phyloP scores from a whole-genome alignment of 2,329 filamentous ascomycete genomes.

The Aureobasidium namibiae region DNA sequence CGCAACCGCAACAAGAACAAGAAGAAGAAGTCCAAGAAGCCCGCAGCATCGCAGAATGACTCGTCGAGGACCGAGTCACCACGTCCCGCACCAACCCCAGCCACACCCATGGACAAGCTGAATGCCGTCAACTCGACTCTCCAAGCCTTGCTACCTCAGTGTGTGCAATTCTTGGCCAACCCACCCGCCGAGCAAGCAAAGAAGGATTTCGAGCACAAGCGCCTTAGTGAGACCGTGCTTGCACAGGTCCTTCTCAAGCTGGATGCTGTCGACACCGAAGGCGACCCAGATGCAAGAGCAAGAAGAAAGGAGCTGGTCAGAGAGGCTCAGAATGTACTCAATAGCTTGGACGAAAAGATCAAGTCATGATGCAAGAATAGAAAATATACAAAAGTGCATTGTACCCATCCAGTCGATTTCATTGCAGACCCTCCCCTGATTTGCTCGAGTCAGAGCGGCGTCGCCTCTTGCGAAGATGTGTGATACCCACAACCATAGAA shows the following conservation, averaged over 20 bases:
- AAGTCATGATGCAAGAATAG: neutral
- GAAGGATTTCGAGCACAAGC: conserved; percentile 65
- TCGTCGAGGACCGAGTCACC: conserved; percentile 31
- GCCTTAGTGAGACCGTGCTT: conserved; percentile 66
- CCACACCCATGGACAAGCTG: conserved; percentile 53
- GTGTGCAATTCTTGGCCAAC: conserved; percentile 50
- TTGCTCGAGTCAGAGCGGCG: too few species aligned
- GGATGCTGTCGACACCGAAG: conserved; percentile 67
- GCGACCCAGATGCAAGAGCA: conserved; percentile 55
- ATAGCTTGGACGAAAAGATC: conserved; percentile 49
- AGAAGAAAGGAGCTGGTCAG: conserved; percentile 66
- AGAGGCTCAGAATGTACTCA: conserved; percentile 60
- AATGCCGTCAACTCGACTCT: conserved; percentile 59
- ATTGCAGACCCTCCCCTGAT: neutral
- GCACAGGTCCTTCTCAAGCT: conserved; percentile 69
- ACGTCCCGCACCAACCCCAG: conserved; percentile 28
- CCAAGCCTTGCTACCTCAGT: conserved; percentile 56
- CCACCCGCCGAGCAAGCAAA: conserved; percentile 61
- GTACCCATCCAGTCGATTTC: neutral
- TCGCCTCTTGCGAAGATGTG: too few species aligned
- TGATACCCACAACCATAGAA: too few species aligned
- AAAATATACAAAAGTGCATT: neutral
- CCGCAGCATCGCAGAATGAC: conserved; percentile 25
- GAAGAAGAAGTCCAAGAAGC: conserved; percentile 38
- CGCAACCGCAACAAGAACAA: conserved; percentile 33